Evolutionary conservation across 768 basidiomycete species (phyloP).

Genomic region (Lentinula lateritia): DNA sequence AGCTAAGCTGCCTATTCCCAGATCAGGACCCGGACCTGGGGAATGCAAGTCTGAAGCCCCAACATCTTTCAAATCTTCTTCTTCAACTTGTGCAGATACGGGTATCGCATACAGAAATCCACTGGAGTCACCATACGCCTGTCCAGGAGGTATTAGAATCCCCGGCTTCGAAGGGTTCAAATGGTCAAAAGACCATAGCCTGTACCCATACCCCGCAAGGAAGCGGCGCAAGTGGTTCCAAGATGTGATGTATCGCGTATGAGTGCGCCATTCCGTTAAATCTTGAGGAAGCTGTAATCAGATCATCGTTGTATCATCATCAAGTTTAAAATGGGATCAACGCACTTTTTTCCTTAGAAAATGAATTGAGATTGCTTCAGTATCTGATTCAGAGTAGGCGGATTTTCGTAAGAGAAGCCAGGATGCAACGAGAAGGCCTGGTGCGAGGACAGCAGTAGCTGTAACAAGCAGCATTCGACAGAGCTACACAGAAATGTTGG

Average conservation of each 20-base stretch:
- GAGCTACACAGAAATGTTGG: not conserved
- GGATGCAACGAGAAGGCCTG: not conserved
- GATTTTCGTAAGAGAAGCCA: conserved; percentile 1
- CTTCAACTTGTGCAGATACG: not conserved
- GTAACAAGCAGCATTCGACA: not conserved
- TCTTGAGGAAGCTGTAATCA: not conserved
- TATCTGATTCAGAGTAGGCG: not conserved
- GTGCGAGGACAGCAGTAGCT: not conserved
- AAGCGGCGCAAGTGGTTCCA: not conserved
- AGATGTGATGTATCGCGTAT: not conserved
- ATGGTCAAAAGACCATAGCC: not conserved
- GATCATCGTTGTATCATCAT: not conserved
- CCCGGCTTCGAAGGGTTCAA: not conserved
- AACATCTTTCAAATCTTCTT: not conserved
- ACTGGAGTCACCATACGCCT: not conserved
- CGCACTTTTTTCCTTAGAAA: conserved; percentile 1
- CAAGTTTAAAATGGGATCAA: not conserved
- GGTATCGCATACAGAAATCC: not conserved
- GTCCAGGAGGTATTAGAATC: not conserved
- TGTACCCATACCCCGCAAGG: not conserved
- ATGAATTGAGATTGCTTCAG: not conserved
- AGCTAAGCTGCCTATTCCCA: not conserved
- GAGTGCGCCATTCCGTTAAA: not conserved
- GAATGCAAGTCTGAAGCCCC: not conserved
- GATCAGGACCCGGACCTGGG: not conserved